Percentiles rank a stretch among this genome's conserved stretches.
Evolutionary conservation across 2,329 filamentous ascomycete genomes (phyloP).

Genomic region (Fusarium haematococcum): DNA sequence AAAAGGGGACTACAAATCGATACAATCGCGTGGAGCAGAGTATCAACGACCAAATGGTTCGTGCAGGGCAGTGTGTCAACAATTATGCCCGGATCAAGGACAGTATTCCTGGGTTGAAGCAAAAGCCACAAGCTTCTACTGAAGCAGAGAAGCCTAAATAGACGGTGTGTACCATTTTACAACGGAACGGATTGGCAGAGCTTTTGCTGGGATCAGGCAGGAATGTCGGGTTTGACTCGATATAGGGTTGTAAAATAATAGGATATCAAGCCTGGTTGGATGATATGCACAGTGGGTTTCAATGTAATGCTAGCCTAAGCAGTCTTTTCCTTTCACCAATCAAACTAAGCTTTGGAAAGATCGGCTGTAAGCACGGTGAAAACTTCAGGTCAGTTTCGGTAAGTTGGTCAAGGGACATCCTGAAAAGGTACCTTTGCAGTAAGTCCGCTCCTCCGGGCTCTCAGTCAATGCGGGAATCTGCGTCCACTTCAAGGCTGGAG

Average conservation of each 20-base stretch:
- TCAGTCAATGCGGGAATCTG: too few relatives aligned
- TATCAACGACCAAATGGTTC: background rate
- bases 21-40: slow-evolving; percentile 14
- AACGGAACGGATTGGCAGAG: background rate
- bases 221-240: background rate
- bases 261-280: background rate
- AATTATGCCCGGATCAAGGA: background rate
- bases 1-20: slow-evolving; percentile 3
- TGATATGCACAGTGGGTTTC: background rate
- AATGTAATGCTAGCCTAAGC: background rate
- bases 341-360: background rate
- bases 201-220: background rate
- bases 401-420: background rate
- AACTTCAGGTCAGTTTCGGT: background rate
- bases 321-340: background rate
- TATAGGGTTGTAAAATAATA: background rate
- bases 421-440: background rate
- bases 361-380: background rate
- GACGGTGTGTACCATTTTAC: too few relatives aligned
- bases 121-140: background rate
- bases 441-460: too few relatives aligned
- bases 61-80: background rate
- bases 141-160: background rate
- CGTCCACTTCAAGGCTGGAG: too few relatives aligned
- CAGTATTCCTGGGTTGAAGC: background rate